Evolutionary conservation across 164 flowering plant genomes (phyloP), one percentile per base, ranked within the genome.

Genomic region (Vitis amurensis): DNA sequence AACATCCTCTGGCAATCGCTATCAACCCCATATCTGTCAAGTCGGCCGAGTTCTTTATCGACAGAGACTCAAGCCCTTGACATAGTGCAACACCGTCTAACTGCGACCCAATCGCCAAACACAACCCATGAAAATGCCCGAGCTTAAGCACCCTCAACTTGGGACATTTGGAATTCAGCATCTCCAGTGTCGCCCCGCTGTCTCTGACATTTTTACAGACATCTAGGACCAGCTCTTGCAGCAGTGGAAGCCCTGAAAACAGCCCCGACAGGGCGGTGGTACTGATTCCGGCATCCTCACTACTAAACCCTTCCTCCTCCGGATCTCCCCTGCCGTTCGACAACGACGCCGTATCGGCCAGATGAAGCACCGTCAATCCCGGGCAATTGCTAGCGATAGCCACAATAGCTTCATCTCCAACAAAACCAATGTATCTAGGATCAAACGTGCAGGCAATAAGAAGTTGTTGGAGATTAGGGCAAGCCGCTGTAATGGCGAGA

Each of bases 41-140:
- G 62, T 89, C 97, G 1, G 84, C 89, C 0, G 81, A 87, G 72
- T 84, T 88, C 78, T 81, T 83, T 17, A 96, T 83, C 9, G 89
- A 84, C 72, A 96, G 72, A 0, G 87, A 74, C 65, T 77, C 79
- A 31, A 96, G 82, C 30, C 90, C 73, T 23, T 75, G 71, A 68
- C 98, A 93, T 31, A 87, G 66, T 0, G 98, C 93, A 44, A 93
- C 50, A 49, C 99, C 99, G 64, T 89, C 94, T 1, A 90, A 76
- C 69, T 79, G 84, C 11, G 86, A 79, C 47, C 70, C 97, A 10
- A 80, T 69, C 0, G 89, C 89, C 71, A 71, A 57, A 55, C 93
- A 91, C 51, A 95, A 70, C 50, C 89, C 94, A 56, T 89, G 93
- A 58, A 96, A 93, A 30, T 84, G 87, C 51, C 98, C 98, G 50